Evolutionary conservation across 192 early-diverging fungal genomes (phyloP).

Genomic region (Chytriomyces hyalinus): DNA sequence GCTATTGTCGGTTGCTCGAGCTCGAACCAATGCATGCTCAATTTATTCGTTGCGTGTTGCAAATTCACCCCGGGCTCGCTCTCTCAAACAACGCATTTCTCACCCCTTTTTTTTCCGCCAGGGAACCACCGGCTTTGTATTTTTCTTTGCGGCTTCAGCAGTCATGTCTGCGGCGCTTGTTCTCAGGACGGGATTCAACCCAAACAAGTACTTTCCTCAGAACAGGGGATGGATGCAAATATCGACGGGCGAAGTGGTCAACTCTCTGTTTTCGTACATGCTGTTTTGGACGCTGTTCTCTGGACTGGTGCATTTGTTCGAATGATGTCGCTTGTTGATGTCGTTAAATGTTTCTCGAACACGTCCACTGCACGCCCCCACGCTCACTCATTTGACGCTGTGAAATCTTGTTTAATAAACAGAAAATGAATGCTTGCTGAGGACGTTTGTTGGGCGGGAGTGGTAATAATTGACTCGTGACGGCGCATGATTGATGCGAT

Average conservation of each 20-base stretch:
- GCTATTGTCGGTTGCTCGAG: too few species aligned
- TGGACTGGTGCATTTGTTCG: conserved; percentile 73
- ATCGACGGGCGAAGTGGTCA: conserved; percentile 60
- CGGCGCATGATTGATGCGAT: too few species aligned
- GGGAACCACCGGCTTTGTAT: conserved; percentile 72
- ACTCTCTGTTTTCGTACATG: conserved; percentile 63
- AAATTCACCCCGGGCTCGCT: too few species aligned
- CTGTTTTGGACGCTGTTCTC: conserved; percentile 75
- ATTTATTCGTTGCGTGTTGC: too few species aligned
- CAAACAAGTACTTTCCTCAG: conserved; percentile 63
- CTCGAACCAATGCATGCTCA: too few species aligned
- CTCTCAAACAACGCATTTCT: background rate
- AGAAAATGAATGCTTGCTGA: too few species aligned
- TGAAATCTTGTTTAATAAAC: too few species aligned
- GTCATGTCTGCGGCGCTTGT: conserved; percentile 66
- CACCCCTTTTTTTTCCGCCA: background rate
- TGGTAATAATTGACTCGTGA: too few species aligned
- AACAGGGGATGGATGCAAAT: conserved; percentile 38
- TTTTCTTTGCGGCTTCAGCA: conserved; percentile 72
- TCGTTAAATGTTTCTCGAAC: too few species aligned
- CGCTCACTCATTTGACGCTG: too few species aligned
- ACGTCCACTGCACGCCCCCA: too few species aligned
- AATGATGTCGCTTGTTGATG: conserved; percentile 41
- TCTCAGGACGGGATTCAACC: conserved; percentile 65
- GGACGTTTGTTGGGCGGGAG: too few species aligned